Conservation (phyloP, 225 moss, liverwort and hornwort species). For the Neckera pumila region DNA sequence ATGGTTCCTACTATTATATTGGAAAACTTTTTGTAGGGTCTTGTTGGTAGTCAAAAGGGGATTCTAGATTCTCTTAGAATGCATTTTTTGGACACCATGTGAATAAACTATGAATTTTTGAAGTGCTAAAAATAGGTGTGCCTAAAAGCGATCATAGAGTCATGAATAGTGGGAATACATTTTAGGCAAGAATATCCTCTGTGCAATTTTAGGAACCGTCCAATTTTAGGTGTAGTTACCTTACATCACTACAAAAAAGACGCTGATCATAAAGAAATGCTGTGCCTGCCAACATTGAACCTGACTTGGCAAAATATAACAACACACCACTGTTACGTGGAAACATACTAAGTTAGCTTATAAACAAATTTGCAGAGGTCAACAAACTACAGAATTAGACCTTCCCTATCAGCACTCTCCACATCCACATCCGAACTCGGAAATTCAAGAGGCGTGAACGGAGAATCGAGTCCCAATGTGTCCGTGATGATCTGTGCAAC, state of each 20-base stretch:
- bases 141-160: no score
- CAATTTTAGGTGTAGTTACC: no score
- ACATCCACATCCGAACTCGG: neutral
- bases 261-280: neutral
- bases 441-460: conserved; percentile 6
- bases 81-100: no score
- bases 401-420: neutral
- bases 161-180: no score
- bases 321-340: neutral
- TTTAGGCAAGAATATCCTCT: no score
- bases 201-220: no score
- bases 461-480: conserved; percentile 20
- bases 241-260: neutral
- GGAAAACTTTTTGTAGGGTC: no score
- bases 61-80: no score
- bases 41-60: no score
- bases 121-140: no score
- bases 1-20: no score
- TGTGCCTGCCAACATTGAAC: neutral
- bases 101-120: no score
- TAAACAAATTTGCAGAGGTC: neutral
- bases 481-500: conserved; percentile 51
- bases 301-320: neutral
- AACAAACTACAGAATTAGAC: neutral
- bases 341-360: neutral